Base-by-base conservation (phyloP, 176 grass and related monocot species). In the Aegilops umbellulata region DNA sequence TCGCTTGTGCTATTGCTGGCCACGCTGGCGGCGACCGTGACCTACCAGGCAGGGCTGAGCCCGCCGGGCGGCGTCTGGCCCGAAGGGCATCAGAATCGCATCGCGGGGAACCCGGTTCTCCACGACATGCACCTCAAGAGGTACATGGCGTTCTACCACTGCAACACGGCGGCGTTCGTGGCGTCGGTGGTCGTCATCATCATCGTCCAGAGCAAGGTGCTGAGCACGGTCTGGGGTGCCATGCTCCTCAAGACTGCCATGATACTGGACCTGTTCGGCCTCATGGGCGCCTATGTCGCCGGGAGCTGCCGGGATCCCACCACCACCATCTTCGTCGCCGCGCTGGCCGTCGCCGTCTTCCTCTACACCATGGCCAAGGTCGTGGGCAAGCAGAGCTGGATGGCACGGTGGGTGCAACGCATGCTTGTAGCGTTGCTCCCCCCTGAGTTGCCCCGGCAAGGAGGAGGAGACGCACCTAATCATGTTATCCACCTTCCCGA, bases 1-100 rank as follows among this genome's bases (percentile, higher is more conserved):
- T 69, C 67, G 32, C 67, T 69, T n/a, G 8, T 90, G 66, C 83
- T 90, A 27, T 69, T 90, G 8, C 83, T 71, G 69, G 35, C 69
- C 20, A 24, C 69, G 20, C 35, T 71, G 22, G 69, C 35, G 58
- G 58, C 58, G 22, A 61, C 58, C 8, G 58, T 61, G 22, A 61
- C 58, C 3, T 61, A 61, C 58, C n/a, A n/a, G 22, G 58, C 58
- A 24, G 58, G 58, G n/a, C 9, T 61, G 58, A 61, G n/a, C 58
- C 58, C 58, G 58, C 58, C 58, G 22, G 58, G 58, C 58, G 58
- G 58, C 22, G n/a, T 61, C n/a, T 61, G 58, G 68, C 68, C 35
- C 4, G 34, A 71, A 36, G 66, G 66, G 31, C 4, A 36, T n/a
- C 3, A 10, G 17, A 10, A 19, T 6, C 66, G 35, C 32, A 35